A percentile compares a stretch with the other conserved stretches of the same genome.
Evolutionary conservation across 2,329 filamentous ascomycete species (phyloP).

Genomic region (Nemania sp.): DNA sequence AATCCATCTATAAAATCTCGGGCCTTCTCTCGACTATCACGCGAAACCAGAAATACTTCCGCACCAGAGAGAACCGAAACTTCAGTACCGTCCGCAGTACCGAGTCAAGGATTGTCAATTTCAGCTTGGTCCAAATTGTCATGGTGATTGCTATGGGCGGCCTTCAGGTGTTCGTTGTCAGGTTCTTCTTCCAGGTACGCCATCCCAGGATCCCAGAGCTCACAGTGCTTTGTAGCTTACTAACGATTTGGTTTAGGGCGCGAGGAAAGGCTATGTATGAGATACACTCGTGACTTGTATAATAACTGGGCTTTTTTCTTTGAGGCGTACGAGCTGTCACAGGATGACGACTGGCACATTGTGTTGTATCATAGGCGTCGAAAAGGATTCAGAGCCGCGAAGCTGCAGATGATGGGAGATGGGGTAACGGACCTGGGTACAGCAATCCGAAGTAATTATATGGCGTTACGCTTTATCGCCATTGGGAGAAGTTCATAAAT

Average conservation of each 20-base stretch:
- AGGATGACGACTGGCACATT: slow-evolving; percentile 36
- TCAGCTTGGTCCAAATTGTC: slow-evolving; percentile 90
- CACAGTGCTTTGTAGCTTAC: slow-evolving; percentile 37
- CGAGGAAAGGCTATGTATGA: slow-evolving; percentile 77
- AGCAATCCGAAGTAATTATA: slow-evolving; percentile 15
- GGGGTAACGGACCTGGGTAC: slow-evolving; percentile 1
- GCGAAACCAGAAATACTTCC: slow-evolving; percentile 99
- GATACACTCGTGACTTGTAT: slow-evolving; percentile 41
- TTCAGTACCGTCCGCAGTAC: slow-evolving; percentile 98
- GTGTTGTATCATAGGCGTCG: slow-evolving; percentile 46
- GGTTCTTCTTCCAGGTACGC: slow-evolving; percentile 95
- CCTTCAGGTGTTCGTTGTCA: slow-evolving; percentile 95
- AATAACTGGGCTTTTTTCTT: slow-evolving; percentile 26
- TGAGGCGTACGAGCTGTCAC: slow-evolving; percentile 45
- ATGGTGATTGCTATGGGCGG: slow-evolving; percentile 96
- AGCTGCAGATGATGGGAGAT: slow-evolving; percentile 19
- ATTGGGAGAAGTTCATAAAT: not conserved
- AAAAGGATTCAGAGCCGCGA: slow-evolving; percentile 36
- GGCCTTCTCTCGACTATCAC: slow-evolving; percentile 93
- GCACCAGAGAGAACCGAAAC: slow-evolving; percentile 97
- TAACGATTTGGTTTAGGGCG: slow-evolving; percentile 59
- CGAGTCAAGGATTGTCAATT: slow-evolving; percentile 95
- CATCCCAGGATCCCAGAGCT: slow-evolving; percentile 31
- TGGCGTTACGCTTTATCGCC: no score
- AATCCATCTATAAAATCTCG: slow-evolving; percentile 95